Conservation (phyloP, 352 stramenopile genomes). For the Pythium phragmiticola region DNA sequence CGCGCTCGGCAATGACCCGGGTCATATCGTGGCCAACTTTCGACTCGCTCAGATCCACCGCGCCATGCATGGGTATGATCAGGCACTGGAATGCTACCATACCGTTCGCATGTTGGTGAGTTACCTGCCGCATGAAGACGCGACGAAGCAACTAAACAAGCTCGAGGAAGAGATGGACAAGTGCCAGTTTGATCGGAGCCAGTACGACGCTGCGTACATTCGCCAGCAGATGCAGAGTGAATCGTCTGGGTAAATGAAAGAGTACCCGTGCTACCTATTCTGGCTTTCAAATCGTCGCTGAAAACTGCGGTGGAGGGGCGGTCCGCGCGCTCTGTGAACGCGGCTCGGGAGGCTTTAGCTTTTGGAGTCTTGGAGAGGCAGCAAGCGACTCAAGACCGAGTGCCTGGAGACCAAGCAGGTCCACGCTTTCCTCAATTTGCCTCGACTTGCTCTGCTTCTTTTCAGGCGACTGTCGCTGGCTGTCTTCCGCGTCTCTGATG, state of each 20-base stretch:
- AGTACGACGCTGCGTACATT: constrained; percentile 59
- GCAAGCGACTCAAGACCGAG: constrained; percentile 5
- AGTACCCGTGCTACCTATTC: too few relatives aligned
- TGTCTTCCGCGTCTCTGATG: neutral
- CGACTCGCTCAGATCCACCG: constrained; percentile 53
- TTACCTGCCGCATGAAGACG: constrained; percentile 5
- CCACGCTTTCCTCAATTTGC: constrained; percentile 11
- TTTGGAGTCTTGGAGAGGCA: neutral
- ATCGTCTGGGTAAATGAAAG: neutral
- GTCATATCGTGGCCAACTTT: constrained; percentile 37
- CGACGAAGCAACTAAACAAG: constrained; percentile 14
- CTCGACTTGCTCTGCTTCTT: neutral
- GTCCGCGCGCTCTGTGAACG: constrained; percentile 19
- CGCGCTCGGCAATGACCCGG: constrained; percentile 38
- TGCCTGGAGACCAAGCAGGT: constrained; percentile 34
- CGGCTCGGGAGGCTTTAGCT: neutral
- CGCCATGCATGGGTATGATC: constrained; percentile 48
- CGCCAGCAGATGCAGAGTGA: constrained; percentile 20
- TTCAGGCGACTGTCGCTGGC: neutral
- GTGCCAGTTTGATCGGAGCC: constrained; percentile 57
- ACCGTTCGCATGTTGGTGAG: neutral
- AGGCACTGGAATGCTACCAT: constrained; percentile 38
- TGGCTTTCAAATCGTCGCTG: constrained; percentile 4
- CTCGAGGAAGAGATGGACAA: constrained; percentile 57
- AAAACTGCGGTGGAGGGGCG: neutral